These are phyloP conservation scores for Endotrypanum monterogeii DNA, from an alignment of 208 protist species.

Conservation along the genomic window DNA sequence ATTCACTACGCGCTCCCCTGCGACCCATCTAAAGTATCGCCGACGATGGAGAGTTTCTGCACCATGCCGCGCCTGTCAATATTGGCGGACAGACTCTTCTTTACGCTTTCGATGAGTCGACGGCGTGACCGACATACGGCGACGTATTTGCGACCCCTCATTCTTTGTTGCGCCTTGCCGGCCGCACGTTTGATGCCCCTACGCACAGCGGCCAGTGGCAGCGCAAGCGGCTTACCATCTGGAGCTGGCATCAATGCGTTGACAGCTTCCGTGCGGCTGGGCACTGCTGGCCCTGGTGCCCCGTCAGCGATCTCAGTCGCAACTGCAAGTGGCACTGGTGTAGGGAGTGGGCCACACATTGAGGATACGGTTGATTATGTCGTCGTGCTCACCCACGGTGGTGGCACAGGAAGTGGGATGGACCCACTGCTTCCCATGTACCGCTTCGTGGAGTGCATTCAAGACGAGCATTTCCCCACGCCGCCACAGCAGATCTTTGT, in stretches of 20 bases:
- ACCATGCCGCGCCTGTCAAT: conserved; percentile 57
- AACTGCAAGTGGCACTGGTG: not conserved
- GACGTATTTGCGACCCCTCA: conserved; percentile 56
- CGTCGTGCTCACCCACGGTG: conserved; percentile 66
- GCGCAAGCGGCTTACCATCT: conserved; percentile 4
- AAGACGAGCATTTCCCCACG: conserved; percentile 64
- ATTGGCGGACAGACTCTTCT: conserved; percentile 63
- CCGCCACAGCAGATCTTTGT: conserved; percentile 41
- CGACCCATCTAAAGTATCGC: conserved; percentile 64
- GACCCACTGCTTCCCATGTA: conserved; percentile 45
- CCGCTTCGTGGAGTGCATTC: conserved; percentile 65
- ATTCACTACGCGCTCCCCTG: conserved; percentile 77
- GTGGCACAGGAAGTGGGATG: conserved; percentile 34
- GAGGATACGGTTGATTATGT: conserved; percentile 50
- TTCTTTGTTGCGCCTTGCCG: conserved; percentile 70
- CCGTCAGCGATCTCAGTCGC: not conserved
- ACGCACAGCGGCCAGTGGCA: not conserved
- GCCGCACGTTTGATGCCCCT: conserved; percentile 10
- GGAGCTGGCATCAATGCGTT: not conserved
- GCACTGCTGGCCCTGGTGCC: not conserved
- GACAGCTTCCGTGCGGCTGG: not conserved
- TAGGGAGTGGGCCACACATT: conserved; percentile 4
- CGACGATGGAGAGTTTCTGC: conserved; percentile 76
- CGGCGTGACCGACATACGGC: conserved; percentile 50
- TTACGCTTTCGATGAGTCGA: conserved; percentile 73